phyloP scores from a whole-genome alignment of 768 basidiomycete species.

The Pilatotrama ljubarskyi region DNA sequence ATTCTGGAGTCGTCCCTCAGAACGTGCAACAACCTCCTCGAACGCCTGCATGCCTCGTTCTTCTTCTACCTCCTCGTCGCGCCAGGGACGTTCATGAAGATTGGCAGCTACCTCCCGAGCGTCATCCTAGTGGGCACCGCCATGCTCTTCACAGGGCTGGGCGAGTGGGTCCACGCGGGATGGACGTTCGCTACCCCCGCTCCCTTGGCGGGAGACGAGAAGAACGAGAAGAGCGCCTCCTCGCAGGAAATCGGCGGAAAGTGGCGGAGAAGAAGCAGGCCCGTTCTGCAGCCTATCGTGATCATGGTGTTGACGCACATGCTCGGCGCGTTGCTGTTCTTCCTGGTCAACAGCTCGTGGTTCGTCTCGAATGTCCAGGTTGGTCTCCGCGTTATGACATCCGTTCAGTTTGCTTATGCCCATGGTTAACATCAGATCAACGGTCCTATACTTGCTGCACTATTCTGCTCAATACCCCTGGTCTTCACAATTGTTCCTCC shows the following conservation, averaged over 20 bases:
- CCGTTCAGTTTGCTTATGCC: too few relatives aligned
- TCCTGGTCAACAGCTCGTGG: slow-evolving; percentile 43
- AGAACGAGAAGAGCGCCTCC: neutral
- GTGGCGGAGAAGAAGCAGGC: slow-evolving; percentile 53
- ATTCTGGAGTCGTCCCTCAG: slow-evolving; percentile 85
- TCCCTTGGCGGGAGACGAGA: neutral
- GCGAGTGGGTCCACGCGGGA: slow-evolving; percentile 66
- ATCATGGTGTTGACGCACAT: slow-evolving; percentile 59
- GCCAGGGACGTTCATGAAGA: slow-evolving; percentile 75
- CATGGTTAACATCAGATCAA: neutral
- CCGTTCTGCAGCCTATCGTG: slow-evolving; percentile 52
- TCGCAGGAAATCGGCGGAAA: neutral
- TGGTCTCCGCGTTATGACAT: slow-evolving; percentile 8
- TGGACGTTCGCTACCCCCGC: slow-evolving; percentile 40
- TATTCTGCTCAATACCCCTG: slow-evolving; percentile 4
- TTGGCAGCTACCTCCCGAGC: slow-evolving; percentile 88
- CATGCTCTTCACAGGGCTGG: slow-evolving; percentile 83
- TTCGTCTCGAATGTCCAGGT: slow-evolving; percentile 47
- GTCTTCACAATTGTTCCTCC: neutral
- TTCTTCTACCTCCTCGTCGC: slow-evolving; percentile 89
- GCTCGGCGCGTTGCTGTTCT: slow-evolving; percentile 54
- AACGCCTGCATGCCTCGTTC: slow-evolving; percentile 95
- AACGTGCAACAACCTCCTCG: slow-evolving; percentile 91
- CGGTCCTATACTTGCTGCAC: neutral
- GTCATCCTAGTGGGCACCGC: slow-evolving; percentile 81